phyloP scores from a whole-genome alignment of 2,329 filamentous ascomycete genomes.

The Claviceps lovelessii region DNA sequence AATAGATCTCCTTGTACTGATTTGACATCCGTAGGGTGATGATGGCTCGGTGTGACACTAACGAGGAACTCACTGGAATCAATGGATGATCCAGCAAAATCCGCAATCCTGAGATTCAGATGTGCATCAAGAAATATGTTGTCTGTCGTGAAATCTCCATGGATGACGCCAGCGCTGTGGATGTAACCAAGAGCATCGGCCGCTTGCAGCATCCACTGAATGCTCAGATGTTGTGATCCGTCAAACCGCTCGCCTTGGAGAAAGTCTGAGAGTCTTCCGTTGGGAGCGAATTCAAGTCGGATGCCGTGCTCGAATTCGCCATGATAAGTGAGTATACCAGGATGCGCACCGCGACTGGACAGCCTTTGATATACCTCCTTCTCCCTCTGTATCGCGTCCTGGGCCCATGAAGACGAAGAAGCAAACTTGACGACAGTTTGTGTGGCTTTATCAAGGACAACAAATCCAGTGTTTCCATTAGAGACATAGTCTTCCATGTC shows the following conservation, averaged over 20 bases:
- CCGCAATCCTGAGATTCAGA: conserved; percentile 3
- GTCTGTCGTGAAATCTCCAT: conserved; percentile 2
- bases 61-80: conserved; percentile 1
- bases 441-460: conserved; percentile 3
- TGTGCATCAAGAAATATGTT: conserved; percentile 5
- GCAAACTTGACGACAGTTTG: conserved; percentile 4
- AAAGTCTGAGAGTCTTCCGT: conserved; percentile 1
- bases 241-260: neutral
- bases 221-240: neutral
- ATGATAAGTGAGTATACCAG: conserved; percentile 1
- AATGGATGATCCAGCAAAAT: conserved; percentile 6
- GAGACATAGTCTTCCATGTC: neutral
- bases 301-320: conserved; percentile 1
- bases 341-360: neutral
- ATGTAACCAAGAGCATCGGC: conserved; percentile 3
- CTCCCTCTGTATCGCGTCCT: conserved; percentile 1
- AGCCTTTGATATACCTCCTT: conserved; percentile 3
- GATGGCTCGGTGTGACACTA: conserved; percentile 2
- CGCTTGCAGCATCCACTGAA: conserved; percentile 3
- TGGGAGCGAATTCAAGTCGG: conserved; percentile 4
- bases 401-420: neutral
- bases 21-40: neutral
- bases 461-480: neutral
- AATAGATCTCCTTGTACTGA: conserved; percentile 4
- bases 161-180: conserved; percentile 3